Percentiles rank a stretch among this genome's conserved stretches.
Conservation (phyloP, 495 filamentous ascomycete genomes). For the Neurospora sp. region DNA sequence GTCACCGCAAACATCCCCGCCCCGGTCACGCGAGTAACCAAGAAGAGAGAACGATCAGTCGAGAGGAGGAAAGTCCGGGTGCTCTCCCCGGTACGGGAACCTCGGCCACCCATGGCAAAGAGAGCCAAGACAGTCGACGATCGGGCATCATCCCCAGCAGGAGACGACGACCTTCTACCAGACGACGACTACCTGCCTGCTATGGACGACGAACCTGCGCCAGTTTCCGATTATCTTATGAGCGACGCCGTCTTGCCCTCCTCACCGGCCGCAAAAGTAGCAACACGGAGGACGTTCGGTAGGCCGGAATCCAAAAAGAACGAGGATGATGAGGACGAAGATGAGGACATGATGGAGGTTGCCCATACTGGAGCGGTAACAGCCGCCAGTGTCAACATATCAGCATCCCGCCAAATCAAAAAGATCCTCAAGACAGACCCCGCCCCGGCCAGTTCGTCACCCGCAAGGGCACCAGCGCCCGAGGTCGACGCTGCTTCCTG, state of each 20-base stretch:
- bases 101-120: constrained; percentile 33
- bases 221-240: constrained; percentile 49
- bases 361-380: constrained; percentile 61
- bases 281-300: constrained; percentile 55
- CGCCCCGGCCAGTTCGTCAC: constrained; percentile 67
- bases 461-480: constrained; percentile 44
- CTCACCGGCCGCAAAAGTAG: constrained; percentile 73
- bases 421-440: constrained; percentile 57
- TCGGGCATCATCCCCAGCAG: constrained; percentile 31
- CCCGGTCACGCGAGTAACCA: constrained; percentile 37
- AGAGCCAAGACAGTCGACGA: constrained; percentile 40
- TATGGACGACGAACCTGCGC: constrained; percentile 45
- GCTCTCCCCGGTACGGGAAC: constrained; percentile 57
- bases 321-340: constrained; percentile 52
- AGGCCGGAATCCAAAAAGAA: constrained; percentile 48
- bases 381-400: constrained; percentile 68
- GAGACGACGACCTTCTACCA: constrained; percentile 33
- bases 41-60: constrained; percentile 58
- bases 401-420: constrained; percentile 68
- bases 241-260: constrained; percentile 69
- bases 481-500: constrained; percentile 71
- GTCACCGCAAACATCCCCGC: constrained; percentile 73
- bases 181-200: constrained; percentile 42
- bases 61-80: constrained; percentile 67
- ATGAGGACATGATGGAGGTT: constrained; percentile 79